Percentiles rank a stretch among this genome's conserved stretches.
These are phyloP conservation scores for Leptodontidium sp. DNA, from an alignment of 2,329 filamentous ascomycete genomes.

Conservation along the genomic window DNA sequence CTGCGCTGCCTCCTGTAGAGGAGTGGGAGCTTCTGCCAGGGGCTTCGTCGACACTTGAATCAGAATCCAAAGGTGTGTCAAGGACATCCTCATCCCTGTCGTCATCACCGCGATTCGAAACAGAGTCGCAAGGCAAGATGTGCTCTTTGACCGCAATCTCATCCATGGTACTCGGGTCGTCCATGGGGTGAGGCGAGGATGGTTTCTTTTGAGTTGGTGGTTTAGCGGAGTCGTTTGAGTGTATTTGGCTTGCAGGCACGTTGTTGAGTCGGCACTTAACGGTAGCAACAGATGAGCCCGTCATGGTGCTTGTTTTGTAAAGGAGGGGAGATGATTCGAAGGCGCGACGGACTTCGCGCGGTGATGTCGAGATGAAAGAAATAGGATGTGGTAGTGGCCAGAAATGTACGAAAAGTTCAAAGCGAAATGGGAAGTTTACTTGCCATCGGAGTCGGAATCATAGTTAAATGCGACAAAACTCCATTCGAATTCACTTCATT, in stretches of 20 bases:
- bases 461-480: background rate
- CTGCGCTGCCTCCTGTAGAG: no score
- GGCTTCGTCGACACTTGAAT: no score
- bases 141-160: background rate
- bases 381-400: background rate
- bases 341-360: background rate
- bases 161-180: background rate
- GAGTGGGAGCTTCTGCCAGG: no score
- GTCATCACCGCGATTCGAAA: background rate
- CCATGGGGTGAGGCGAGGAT: background rate
- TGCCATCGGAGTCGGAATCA: background rate
- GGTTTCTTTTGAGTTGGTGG: background rate
- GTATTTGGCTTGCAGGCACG: background rate
- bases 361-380: background rate
- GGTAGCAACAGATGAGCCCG: background rate
- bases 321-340: background rate
- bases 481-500: background rate
- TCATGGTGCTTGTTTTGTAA: background rate
- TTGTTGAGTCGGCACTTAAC: background rate
- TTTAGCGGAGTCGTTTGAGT: background rate
- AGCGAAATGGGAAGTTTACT: background rate
- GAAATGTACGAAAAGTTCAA: background rate
- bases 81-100: background rate
- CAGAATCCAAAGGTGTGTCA: background rate
- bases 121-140: background rate